phyloP scores from a whole-genome alignment of 2,329 filamentous ascomycete species.

The Ceratocystiopsis brevicomis region DNA sequence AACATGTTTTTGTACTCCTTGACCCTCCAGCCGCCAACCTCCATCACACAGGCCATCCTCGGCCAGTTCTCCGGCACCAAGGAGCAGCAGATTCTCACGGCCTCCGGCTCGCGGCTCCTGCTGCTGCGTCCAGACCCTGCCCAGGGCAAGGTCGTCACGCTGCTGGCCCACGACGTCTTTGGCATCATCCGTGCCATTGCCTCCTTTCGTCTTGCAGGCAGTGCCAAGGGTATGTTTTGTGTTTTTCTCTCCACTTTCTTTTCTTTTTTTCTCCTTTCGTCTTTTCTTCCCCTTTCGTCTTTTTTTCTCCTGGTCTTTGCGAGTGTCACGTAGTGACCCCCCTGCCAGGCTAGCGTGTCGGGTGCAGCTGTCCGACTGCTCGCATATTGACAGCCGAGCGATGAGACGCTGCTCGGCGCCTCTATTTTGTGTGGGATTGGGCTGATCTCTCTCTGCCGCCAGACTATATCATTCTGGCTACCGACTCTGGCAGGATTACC shows the following conservation, averaged over 20 bases:
- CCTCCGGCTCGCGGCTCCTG: conserved; percentile 73
- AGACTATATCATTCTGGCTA: conserved; percentile 94
- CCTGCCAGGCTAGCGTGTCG: conserved; percentile 24
- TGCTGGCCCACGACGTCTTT: conserved; percentile 87
- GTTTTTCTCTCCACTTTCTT: conserved; percentile 4
- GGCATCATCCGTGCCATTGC: conserved; percentile 83
- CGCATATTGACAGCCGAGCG: background rate
- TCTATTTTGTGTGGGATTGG: background rate
- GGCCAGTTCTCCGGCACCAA: conserved; percentile 93
- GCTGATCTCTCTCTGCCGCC: background rate
- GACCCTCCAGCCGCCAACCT: conserved; percentile 82
- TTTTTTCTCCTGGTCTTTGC: conserved; percentile 46
- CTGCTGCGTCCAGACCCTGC: conserved; percentile 72
- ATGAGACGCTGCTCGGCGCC: background rate
- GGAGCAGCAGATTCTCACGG: conserved; percentile 93
- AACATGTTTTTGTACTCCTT: conserved; percentile 98
- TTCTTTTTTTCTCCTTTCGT: background rate
- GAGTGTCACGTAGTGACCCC: conserved; percentile 52
- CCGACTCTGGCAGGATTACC: conserved; percentile 86
- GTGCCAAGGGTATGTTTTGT: conserved; percentile 72
- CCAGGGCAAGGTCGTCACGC: conserved; percentile 67
- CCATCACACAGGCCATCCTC: conserved; percentile 74
- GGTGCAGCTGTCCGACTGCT: background rate
- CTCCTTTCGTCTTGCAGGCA: conserved; percentile 80
- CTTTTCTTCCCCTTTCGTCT: conserved; percentile 78